Conservation (phyloP, 306 rosid genomes). For the Prunus davidiana region DNA sequence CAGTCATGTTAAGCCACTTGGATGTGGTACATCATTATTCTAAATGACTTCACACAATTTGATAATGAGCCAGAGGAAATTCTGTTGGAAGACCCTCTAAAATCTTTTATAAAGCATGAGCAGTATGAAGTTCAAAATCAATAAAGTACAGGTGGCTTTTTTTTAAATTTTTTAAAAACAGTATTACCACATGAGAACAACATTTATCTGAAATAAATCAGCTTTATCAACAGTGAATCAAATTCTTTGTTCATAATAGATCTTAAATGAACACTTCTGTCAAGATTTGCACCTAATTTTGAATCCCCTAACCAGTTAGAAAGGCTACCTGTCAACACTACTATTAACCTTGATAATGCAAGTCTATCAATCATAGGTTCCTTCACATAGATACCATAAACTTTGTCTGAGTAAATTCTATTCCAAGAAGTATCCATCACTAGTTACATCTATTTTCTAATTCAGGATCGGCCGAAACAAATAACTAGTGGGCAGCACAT, state of each 20-base stretch:
- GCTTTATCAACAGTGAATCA: not conserved
- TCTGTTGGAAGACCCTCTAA: too few relatives aligned
- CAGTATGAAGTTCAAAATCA: not conserved
- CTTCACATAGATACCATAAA: not conserved
- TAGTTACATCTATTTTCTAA: not conserved
- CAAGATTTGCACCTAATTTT: not conserved
- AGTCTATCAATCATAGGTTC: too few relatives aligned
- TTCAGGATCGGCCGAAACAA: not conserved
- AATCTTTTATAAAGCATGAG: too few relatives aligned
- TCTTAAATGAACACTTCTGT: not conserved
- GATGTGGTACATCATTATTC: not conserved
- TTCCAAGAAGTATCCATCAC: not conserved
- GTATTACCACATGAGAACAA: not conserved
- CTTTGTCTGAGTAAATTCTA: not conserved
- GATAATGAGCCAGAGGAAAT: not conserved
- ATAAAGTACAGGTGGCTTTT: not conserved
- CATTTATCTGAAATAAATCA: not conserved
- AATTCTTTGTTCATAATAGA: not conserved
- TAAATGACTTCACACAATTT: conserved; percentile 6
- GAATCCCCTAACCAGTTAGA: not conserved
- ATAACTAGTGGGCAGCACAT: not conserved
- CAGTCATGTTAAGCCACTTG: too few relatives aligned
- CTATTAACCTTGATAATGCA: not conserved
- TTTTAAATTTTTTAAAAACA: not conserved
- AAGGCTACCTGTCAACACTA: not conserved